Evolutionary conservation across 2,329 filamentous ascomycete genomes (phyloP), one percentile per base, ranked within the genome.

Genomic region (Sclerotinia spermophila): DNA sequence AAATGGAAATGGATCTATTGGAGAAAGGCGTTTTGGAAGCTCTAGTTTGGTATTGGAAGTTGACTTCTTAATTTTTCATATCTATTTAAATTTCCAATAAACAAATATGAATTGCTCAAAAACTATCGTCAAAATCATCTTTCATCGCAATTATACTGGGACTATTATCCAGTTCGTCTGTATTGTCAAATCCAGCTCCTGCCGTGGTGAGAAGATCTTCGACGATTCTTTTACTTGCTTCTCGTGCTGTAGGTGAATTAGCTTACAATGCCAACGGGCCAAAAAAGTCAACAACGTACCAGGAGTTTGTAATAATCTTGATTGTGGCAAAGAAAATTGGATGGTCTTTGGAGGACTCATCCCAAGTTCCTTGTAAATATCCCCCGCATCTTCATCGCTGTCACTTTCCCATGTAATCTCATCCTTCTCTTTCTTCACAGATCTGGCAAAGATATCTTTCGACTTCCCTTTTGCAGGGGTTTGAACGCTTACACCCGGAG

Each of bases 281-380:
- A 44, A 56, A 17, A 21, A 27, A 44, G 27, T n/a, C 19, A 44
- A 51, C 13, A 27, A n/a, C 87, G 79, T 81, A 92, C 90, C 90
- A 73, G 92, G 93, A 64, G 93, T 96, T 79, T 94, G 92, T 79
- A 95, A 80, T 33, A 96, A 82, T 78, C 92, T 90, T 55, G 89
- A 92, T 68, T 91, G 90, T 66, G 92, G 92, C 62, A 96, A 82
- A 59, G 91, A 90, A 80, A 96, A 96, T 77, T 94, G 92, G 72
- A 96, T 94, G 17, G 93, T 96, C 84, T 98, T 98, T 0, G 96
- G 96, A 40, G 96, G 96, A 77, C 93, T 97, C 81, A 94, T 90
- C 8, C 90, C 92, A 62, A 87, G 81, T 33, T 82, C 80, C 10
- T 86, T 86, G 71, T 91, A 90, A 8, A 87, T 78, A 56, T 85